These are phyloP conservation scores for Sporothrix curviconia DNA, from an alignment of 2,329 filamentous ascomycete species.

Conservation along the genomic window DNA sequence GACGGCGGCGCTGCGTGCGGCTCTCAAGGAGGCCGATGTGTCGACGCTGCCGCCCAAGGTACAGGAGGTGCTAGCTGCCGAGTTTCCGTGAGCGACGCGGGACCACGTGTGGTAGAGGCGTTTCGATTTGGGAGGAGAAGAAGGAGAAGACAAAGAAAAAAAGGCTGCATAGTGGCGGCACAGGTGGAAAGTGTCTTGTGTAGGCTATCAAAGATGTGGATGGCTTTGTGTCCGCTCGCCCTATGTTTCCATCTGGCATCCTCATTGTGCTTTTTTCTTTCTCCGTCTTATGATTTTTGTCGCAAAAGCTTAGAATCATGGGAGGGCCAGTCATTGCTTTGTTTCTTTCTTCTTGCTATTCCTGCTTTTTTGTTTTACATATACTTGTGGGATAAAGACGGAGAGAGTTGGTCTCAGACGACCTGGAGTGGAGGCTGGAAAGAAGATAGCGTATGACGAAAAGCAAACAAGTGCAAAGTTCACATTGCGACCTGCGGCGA, in stretches of 20 bases:
- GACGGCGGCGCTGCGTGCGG: slow-evolving; percentile 60
- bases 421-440: background rate
- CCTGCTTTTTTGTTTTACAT: background rate
- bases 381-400: background rate
- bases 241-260: too few relatives aligned
- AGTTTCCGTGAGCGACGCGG: slow-evolving; percentile 39
- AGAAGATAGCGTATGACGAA: background rate
- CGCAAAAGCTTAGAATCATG: too few relatives aligned
- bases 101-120: background rate
- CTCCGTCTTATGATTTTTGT: too few relatives aligned
- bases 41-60: slow-evolving; percentile 59
- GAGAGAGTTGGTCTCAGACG: too few relatives aligned
- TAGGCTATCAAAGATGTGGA: too few relatives aligned
- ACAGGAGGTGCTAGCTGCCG: slow-evolving; percentile 60
- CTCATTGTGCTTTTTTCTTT: too few relatives aligned
- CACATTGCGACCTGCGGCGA: background rate
- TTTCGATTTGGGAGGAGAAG: too few relatives aligned
- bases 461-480: background rate
- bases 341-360: background rate
- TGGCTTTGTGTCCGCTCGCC: too few relatives aligned
- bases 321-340: background rate
- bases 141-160: too few relatives aligned
- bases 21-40: slow-evolving; percentile 45
- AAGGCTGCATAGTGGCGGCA: too few relatives aligned
- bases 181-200: background rate